Evolutionary conservation across 2,329 filamentous ascomycete species (phyloP).

Genomic region (Fusarium sp.): DNA sequence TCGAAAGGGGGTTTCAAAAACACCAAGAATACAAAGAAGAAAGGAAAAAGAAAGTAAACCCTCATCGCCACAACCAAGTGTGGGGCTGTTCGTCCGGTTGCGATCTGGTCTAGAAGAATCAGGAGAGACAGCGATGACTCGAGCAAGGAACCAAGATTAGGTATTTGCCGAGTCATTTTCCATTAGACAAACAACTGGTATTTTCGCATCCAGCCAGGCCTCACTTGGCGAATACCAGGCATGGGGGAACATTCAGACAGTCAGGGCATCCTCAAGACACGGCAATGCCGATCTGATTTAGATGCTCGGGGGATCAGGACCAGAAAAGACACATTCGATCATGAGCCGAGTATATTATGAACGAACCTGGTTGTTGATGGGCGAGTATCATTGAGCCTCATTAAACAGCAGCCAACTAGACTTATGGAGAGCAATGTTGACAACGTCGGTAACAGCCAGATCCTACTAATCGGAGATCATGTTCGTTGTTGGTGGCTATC

Average conservation of each 20-base stretch:
- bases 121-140: conserved; percentile 11
- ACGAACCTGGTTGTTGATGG: neutral
- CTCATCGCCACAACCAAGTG: neutral
- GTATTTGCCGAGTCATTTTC: neutral
- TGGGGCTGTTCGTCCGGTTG: neutral
- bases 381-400: conserved; percentile 1
- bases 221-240: conserved; percentile 12
- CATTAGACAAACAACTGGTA: neutral
- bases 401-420: conserved; percentile 10
- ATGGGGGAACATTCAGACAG: neutral
- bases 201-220: conserved; percentile 6
- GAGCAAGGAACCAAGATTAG: conserved; percentile 2
- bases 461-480: neutral
- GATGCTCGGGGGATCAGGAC: neutral
- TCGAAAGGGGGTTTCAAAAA: conserved; percentile 9
- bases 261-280: neutral
- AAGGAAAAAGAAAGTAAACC: neutral
- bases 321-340: conserved; percentile 3
- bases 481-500: conserved; percentile 22
- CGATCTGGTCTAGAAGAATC: conserved; percentile 1
- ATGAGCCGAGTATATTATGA: neutral
- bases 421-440: neutral
- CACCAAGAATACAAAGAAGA: neutral
- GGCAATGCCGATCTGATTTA: conserved; percentile 17
- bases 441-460: neutral